A percentile compares a stretch with the other conserved stretches of the same genome.
These are phyloP conservation scores for Claviceps sp. DNA, from an alignment of 2,329 filamentous ascomycete species.

Conservation along the genomic window DNA sequence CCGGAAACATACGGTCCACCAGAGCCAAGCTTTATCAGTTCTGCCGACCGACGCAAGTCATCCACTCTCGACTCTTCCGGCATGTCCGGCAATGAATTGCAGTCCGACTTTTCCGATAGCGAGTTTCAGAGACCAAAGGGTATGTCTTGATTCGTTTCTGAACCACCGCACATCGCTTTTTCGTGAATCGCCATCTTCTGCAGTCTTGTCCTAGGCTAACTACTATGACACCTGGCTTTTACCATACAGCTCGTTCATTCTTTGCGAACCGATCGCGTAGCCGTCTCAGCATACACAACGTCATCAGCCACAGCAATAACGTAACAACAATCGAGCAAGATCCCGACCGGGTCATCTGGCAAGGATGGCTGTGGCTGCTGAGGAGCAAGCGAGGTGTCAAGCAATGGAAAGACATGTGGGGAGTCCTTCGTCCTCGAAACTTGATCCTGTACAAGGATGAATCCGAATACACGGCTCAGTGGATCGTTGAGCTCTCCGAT, in stretches of 20 bases:
- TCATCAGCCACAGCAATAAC: constrained; percentile 4
- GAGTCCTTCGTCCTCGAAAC: constrained; percentile 72
- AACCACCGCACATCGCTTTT: not conserved
- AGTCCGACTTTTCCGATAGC: constrained; percentile 73
- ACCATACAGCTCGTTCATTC: not conserved
- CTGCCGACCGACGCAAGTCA: constrained; percentile 37
- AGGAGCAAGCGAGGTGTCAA: constrained; percentile 71
- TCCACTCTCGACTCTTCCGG: constrained; percentile 53
- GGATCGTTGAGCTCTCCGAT: constrained; percentile 63
- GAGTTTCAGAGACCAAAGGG: constrained; percentile 36
- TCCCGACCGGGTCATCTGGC: constrained; percentile 81
- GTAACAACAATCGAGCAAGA: constrained; percentile 41
- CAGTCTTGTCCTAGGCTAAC: not conserved
- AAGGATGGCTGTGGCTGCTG: constrained; percentile 77
- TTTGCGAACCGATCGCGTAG: constrained; percentile 40
- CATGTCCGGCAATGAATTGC: constrained; percentile 50
- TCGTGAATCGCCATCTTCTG: not conserved
- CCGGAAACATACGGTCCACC: constrained; percentile 38
- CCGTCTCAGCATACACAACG: constrained; percentile 41
- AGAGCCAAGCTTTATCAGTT: constrained; percentile 18
- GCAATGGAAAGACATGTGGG: constrained; percentile 93
- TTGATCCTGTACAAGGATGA: constrained; percentile 90
- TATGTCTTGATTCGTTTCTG: not conserved
- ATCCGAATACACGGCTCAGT: constrained; percentile 72
- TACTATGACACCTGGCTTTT: not conserved